Percentiles rank a stretch among this genome's conserved stretches.
phyloP scores from a whole-genome alignment of 164 flowering plant genomes.

The Dillenia suffruticosa region DNA sequence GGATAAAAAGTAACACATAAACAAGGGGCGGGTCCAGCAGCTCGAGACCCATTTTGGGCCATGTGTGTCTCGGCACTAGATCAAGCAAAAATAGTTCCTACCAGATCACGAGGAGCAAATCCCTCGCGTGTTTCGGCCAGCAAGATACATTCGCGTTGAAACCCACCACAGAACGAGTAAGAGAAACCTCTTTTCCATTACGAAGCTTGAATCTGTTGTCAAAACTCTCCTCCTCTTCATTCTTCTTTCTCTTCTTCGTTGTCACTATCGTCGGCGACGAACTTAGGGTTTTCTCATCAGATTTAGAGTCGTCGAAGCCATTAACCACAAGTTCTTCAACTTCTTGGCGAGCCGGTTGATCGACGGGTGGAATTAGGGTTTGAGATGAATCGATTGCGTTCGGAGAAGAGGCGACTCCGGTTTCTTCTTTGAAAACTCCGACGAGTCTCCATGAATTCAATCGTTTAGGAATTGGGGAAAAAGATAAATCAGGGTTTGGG shows the following conservation, averaged over 20 bases:
- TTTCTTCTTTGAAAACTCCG: constrained; percentile 17
- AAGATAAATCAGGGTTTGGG: too few species aligned
- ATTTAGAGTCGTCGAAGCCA: constrained; percentile 12
- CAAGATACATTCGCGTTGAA: too few species aligned
- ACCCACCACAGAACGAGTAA: neutral
- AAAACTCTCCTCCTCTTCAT: constrained; percentile 24
- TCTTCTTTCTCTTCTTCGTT: constrained; percentile 21
- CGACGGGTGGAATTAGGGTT: neutral
- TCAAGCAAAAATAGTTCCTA: too few species aligned
- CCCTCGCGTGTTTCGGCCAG: too few species aligned
- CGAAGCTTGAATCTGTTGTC: constrained; percentile 51
- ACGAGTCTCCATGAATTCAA: neutral
- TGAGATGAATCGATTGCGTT: neutral
- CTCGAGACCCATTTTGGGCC: too few species aligned
- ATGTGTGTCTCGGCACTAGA: too few species aligned
- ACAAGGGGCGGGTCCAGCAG: too few species aligned
- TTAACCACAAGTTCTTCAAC: constrained; percentile 1
- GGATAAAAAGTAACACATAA: too few species aligned
- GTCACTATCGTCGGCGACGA: constrained; percentile 1
- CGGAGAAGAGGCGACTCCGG: constrained; percentile 4
- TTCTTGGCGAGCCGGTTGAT: too few species aligned
- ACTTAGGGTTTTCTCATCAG: constrained; percentile 9
- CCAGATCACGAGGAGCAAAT: too few species aligned
- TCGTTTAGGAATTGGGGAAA: too few species aligned
- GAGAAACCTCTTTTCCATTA: constrained; percentile 57